Base-by-base conservation (phyloP, 768 basidiomycete genomes). In the Boletus speciosus region DNA sequence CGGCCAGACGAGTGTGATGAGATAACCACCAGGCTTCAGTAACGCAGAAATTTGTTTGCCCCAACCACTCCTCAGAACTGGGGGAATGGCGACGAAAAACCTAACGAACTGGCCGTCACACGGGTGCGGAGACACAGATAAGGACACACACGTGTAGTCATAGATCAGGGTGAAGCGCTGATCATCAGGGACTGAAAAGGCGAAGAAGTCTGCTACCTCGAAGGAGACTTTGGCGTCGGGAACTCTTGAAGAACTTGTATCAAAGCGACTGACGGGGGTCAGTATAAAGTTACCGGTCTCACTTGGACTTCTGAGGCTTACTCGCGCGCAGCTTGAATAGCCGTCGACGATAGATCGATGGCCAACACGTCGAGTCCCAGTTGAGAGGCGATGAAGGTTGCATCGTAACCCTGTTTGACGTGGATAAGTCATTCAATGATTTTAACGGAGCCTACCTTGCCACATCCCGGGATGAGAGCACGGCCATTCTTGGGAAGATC, bases 41-140 rank as follows among this genome's bases (percentile, higher is more conserved):
- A 90, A 65, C 15, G 73, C 68, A 2, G 72, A 68, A 69, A 89
- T 84, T 59, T 84, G 75, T 14, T 62, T 58, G 1, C 79, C 88
- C 86, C 86, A 88, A 16, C 75, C 76, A 3, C 58, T 41, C 11
- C 88, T 77, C 36, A 66, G 71, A 3, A 68, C 54, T 0, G 84
- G 86, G 0, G 81, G 81, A 21, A 90, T 81, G 2, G 88, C 87
- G 40, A 84, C 84, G 66, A 90, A 89, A 72, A 89, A 54, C 19
- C 62, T 66, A 35, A 37, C 16, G 27, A 44, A 16, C 16, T n/a
- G 19, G 39, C 44, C 31, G 19, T 35, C 14, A 21, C 5, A 36
- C 8, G 19, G 14, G 32, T 6, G 21, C 11, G 29, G 19, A 45
- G 37, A 27, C 8, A 47, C 0, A 6, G 27, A 41, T 6, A 21